Evolutionary conservation across 2,329 filamentous ascomycete species (phyloP).

Genomic region (Aschersonia sp.): DNA sequence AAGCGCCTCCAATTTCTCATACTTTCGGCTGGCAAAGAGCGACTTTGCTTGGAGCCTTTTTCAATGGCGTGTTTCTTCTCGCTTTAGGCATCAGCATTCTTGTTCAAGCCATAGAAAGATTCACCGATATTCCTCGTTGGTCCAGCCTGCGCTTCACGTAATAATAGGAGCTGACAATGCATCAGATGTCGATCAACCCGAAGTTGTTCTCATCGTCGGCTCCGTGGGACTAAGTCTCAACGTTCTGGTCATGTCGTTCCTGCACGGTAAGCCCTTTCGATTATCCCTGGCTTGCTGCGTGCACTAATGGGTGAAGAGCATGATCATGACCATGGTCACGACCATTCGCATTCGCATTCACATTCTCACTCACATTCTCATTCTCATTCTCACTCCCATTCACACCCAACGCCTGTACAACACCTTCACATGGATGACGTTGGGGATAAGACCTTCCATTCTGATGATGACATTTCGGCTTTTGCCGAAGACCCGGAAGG

Average conservation of each 20-base stretch:
- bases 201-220: conserved; percentile 54
- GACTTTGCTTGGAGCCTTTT: conserved; percentile 61
- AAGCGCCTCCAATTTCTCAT: conserved; percentile 31
- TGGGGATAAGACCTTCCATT: background rate
- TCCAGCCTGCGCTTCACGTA: background rate
- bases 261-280: conserved; percentile 37
- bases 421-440: conserved; percentile 2
- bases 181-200: conserved; percentile 47
- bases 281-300: background rate
- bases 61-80: conserved; percentile 63
- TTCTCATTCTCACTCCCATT: background rate
- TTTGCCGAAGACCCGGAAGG: background rate
- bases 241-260: conserved; percentile 46
- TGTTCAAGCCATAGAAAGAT: conserved; percentile 58
- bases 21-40: conserved; percentile 67
- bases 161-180: conserved; percentile 3
- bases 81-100: conserved; percentile 59
- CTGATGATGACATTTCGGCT: background rate
- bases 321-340: conserved; percentile 18
- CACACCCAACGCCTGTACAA: too few relatives aligned
- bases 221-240: conserved; percentile 53
- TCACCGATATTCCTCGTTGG: conserved; percentile 40
- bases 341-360: conserved; percentile 8
- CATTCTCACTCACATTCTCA: conserved; percentile 5
- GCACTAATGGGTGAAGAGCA: conserved; percentile 11